Percentiles rank a stretch among this genome's conserved stretches.
Conservation (phyloP, 768 basidiomycete genomes). For the Naganishia kalamii region DNA sequence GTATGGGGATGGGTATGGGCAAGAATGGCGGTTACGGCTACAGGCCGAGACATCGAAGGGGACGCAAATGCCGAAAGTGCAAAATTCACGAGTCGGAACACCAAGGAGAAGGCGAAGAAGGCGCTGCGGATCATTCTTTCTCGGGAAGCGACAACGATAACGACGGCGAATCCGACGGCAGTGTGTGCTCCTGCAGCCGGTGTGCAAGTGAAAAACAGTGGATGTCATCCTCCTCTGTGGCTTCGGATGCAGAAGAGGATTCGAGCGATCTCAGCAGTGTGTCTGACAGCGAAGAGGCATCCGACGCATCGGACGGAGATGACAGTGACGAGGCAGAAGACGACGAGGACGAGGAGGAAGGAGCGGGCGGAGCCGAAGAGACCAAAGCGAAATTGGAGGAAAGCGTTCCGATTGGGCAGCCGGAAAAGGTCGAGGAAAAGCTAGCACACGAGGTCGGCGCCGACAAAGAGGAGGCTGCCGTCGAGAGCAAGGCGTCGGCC, state of each 20-base stretch:
- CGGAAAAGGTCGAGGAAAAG: not conserved
- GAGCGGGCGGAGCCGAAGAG: conserved; percentile 3
- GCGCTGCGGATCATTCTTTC: conserved; percentile 9
- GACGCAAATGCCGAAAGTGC: conserved; percentile 7
- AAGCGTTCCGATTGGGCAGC: not conserved
- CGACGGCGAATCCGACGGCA: not conserved
- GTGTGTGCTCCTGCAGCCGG: conserved; percentile 5
- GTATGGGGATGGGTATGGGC: conserved; percentile 24
- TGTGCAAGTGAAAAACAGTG: conserved; percentile 12
- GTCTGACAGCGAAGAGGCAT: not conserved
- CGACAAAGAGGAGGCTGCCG: not conserved
- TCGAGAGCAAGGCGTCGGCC: not conserved
- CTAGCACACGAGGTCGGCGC: not conserved
- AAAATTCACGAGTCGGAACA: conserved; percentile 9
- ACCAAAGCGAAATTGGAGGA: conserved; percentile 14
- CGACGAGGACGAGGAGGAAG: conserved; percentile 21
- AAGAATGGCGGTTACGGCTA: conserved; percentile 28
- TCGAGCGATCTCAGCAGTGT: conserved; percentile 11
- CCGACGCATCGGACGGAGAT: not conserved
- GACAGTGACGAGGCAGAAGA: conserved; percentile 17
- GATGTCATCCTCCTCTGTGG: conserved; percentile 7
- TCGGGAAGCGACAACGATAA: conserved; percentile 8
- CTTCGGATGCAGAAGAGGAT: not conserved
- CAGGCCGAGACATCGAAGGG: conserved; percentile 22
- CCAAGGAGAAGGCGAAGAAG: conserved; percentile 7